A percentile compares a stretch with the other conserved stretches of the same genome.
Evolutionary conservation across 768 basidiomycete species (phyloP).

Genomic region (Calocybe cyanea): DNA sequence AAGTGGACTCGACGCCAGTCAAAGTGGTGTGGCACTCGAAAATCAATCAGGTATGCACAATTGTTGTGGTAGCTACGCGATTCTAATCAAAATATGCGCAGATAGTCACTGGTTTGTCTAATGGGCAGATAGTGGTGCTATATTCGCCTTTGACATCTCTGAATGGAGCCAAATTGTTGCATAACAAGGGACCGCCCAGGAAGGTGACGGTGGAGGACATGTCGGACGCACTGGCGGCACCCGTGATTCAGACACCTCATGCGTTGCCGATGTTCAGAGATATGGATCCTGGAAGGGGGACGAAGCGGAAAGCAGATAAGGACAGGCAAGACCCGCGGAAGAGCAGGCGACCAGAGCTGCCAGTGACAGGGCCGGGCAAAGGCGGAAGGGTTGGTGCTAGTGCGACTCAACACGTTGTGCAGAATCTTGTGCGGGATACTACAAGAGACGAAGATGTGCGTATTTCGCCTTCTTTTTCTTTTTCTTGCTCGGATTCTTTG

Average conservation of each 20-base stretch:
- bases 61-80: conserved; percentile 7
- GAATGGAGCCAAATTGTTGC: conserved; percentile 87
- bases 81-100: conserved; percentile 28
- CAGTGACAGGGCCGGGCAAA: conserved; percentile 87
- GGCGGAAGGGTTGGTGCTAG: conserved; percentile 96
- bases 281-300: conserved; percentile 64
- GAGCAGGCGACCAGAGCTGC: conserved; percentile 88
- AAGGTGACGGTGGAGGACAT: conserved; percentile 84
- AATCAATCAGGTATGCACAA: conserved; percentile 86
- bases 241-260: conserved; percentile 90
- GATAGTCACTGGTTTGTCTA: conserved; percentile 86
- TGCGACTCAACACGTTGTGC: conserved; percentile 95
- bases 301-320: conserved; percentile 87
- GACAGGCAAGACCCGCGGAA: conserved; percentile 87
- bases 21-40: conserved; percentile 93
- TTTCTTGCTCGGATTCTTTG: no score
- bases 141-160: conserved; percentile 90
- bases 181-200: conserved; percentile 82
- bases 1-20: conserved; percentile 77
- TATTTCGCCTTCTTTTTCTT: conserved; percentile 26
- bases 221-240: conserved; percentile 80
- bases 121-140: conserved; percentile 82
- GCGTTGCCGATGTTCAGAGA: conserved; percentile 92
- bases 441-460: conserved; percentile 93
- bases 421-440: conserved; percentile 88